Percentiles rank a stretch among this genome's conserved stretches.
These are phyloP conservation scores for Geoglossum glabrum DNA, from an alignment of 495 filamentous ascomycete species.

Conservation along the genomic window DNA sequence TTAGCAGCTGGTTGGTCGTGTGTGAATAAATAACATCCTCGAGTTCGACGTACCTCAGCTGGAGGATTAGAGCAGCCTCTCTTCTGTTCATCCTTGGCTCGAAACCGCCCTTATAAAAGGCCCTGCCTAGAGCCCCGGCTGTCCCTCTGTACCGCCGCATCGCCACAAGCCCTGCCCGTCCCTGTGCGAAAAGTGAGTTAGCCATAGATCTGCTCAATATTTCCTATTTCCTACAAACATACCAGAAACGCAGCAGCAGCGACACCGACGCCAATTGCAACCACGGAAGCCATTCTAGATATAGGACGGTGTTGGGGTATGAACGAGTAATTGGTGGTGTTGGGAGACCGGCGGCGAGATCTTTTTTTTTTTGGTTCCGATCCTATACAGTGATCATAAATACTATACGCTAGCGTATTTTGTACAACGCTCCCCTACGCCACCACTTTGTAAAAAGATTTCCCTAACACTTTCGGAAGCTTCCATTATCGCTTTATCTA, in stretches of 20 bases:
- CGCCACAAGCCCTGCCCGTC: constrained; percentile 77
- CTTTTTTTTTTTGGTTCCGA: background rate
- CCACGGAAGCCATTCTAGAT: constrained; percentile 48
- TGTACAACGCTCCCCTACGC: background rate
- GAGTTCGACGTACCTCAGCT: constrained; percentile 48
- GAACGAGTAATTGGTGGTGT: background rate
- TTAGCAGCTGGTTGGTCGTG: background rate
- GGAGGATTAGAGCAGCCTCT: constrained; percentile 80
- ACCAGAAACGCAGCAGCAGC: constrained; percentile 61
- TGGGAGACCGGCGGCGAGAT: background rate
- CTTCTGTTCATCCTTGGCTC: constrained; percentile 79
- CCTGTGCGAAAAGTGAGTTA: constrained; percentile 28
- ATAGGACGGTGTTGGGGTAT: background rate
- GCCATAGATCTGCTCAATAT: background rate
- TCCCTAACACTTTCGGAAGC: background rate
- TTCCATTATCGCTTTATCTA: background rate
- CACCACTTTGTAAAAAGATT: background rate
- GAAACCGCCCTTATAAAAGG: constrained; percentile 91
- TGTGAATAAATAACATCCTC: background rate
- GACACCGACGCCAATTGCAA: constrained; percentile 63
- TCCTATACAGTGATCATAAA: background rate
- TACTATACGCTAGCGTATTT: background rate
- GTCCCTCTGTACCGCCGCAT: constrained; percentile 59
- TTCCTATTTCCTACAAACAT: constrained; percentile 2
- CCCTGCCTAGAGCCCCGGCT: constrained; percentile 57